Conservation (phyloP, 768 basidiomycete genomes). For the Trametes meyenii region DNA sequence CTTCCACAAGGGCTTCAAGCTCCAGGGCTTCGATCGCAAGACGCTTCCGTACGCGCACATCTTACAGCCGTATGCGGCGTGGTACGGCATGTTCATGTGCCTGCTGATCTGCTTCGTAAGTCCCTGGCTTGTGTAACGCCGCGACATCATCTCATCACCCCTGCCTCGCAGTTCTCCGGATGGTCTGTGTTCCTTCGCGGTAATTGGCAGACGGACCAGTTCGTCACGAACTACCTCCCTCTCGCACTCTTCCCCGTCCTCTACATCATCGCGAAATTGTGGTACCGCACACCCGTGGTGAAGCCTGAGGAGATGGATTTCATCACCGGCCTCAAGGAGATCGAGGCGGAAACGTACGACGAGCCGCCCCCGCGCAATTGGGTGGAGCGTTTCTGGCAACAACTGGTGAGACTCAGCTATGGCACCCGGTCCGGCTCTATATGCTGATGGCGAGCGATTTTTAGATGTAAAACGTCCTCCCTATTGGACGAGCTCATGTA, state of each 20-base stretch:
- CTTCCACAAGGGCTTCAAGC: constrained; percentile 82
- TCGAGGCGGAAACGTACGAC: constrained; percentile 48
- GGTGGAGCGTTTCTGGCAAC: constrained; percentile 72
- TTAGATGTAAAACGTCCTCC: constrained; percentile 22
- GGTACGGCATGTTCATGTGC: constrained; percentile 41
- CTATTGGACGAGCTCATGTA: neutral
- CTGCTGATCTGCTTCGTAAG: constrained; percentile 65
- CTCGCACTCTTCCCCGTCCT: constrained; percentile 71
- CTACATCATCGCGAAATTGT: constrained; percentile 61
- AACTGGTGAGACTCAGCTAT: constrained; percentile 59
- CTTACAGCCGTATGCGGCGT: constrained; percentile 77
- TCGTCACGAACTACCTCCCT: constrained; percentile 85
- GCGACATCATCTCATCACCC: constrained; percentile 30
- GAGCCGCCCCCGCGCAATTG: constrained; percentile 72
- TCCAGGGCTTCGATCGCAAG: constrained; percentile 73
- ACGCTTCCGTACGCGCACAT: constrained; percentile 69
- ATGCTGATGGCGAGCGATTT: neutral
- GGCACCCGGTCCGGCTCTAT: neutral
- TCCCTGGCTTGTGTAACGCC: constrained; percentile 33
- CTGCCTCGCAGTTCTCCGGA: constrained; percentile 45
- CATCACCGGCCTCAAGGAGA: constrained; percentile 51
- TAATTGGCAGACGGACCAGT: constrained; percentile 60
- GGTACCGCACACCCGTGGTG: constrained; percentile 50
- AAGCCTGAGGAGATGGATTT: constrained; percentile 83
- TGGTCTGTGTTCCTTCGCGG: constrained; percentile 55